A percentile compares a stretch with the other conserved stretches of the same genome.
Evolutionary conservation across 2,329 filamentous ascomycete species (phyloP).

Genomic region (Cercospora berteroae): DNA sequence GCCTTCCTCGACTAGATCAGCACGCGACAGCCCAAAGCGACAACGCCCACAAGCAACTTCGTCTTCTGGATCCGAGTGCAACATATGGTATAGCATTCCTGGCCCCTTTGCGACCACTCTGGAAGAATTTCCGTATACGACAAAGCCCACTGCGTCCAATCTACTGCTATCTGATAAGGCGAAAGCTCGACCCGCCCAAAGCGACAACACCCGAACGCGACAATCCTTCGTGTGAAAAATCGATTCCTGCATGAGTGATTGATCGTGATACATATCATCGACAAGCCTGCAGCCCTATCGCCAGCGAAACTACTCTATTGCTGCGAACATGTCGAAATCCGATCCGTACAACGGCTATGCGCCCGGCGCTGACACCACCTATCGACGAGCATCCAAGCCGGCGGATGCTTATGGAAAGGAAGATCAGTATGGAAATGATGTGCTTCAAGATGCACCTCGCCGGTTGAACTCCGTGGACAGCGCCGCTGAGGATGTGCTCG

Average conservation of each 20-base stretch:
- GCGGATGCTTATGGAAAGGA: slow-evolving; percentile 5
- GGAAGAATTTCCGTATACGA: slow-evolving; percentile 10
- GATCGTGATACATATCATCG: slow-evolving; percentile 16
- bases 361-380: slow-evolving; percentile 5
- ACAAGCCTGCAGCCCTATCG: slow-evolving; percentile 7
- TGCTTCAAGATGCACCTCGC: slow-evolving; percentile 6
- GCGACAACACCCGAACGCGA: slow-evolving; percentile 17
- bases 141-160: slow-evolving; percentile 16
- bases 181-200: slow-evolving; percentile 16
- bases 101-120: slow-evolving; percentile 3
- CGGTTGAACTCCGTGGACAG: slow-evolving; percentile 20
- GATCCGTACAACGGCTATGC: slow-evolving; percentile 16
- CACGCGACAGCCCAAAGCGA: slow-evolving; percentile 7
- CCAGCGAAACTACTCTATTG: background rate
- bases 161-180: slow-evolving; percentile 16
- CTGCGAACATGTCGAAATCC: slow-evolving; percentile 18
- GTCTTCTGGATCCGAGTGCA: slow-evolving; percentile 5
- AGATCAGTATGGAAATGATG: slow-evolving; percentile 13
- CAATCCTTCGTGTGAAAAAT: slow-evolving; percentile 14
- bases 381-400: slow-evolving; percentile 20
- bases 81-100: slow-evolving; percentile 6
- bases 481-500: slow-evolving; percentile 62
- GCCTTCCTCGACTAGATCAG: slow-evolving; percentile 6
- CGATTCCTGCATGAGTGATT: slow-evolving; percentile 12
- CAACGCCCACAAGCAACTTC: slow-evolving; percentile 11